Evolutionary conservation across 352 stramenopile genomes (phyloP).

Genomic region (Pythium biforme): DNA sequence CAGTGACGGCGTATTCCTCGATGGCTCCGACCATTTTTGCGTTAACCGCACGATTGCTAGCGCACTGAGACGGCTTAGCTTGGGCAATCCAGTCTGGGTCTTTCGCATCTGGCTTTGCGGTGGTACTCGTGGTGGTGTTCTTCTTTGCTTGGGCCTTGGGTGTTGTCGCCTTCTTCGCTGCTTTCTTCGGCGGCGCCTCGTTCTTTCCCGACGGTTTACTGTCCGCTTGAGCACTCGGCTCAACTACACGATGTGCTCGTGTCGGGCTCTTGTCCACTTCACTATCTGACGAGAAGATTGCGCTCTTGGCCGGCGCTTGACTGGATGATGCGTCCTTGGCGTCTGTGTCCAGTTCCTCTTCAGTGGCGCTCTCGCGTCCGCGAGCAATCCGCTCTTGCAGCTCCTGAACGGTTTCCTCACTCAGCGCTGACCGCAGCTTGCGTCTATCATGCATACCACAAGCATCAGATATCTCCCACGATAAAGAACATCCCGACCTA

Average conservation of each 20-base stretch:
- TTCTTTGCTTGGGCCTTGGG: neutral
- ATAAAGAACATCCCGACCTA: neutral
- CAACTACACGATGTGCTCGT: neutral
- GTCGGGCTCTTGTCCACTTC: conserved; percentile 12
- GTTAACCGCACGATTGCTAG: neutral
- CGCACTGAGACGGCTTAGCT: neutral
- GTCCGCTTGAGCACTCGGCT: neutral
- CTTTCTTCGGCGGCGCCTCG: neutral
- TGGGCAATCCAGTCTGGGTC: neutral
- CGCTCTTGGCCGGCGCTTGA: conserved; percentile 10
- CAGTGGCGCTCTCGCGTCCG: conserved; percentile 2
- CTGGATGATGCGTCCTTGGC: neutral
- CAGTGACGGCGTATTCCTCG: neutral
- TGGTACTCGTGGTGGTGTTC: neutral
- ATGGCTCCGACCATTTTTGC: neutral
- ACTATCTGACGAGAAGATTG: conserved; percentile 27
- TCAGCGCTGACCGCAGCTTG: conserved; percentile 18
- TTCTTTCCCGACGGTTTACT: neutral
- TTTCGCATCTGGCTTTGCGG: neutral
- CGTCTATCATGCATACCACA: conserved; percentile 9
- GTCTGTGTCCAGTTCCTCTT: neutral
- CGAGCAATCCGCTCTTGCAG: conserved; percentile 19
- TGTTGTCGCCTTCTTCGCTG: conserved; percentile 3
- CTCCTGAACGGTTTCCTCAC: neutral
- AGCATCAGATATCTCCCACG: neutral